Evolutionary conservation across 176 grass and related monocot species (phyloP).

Genomic region (Carex pumila): DNA sequence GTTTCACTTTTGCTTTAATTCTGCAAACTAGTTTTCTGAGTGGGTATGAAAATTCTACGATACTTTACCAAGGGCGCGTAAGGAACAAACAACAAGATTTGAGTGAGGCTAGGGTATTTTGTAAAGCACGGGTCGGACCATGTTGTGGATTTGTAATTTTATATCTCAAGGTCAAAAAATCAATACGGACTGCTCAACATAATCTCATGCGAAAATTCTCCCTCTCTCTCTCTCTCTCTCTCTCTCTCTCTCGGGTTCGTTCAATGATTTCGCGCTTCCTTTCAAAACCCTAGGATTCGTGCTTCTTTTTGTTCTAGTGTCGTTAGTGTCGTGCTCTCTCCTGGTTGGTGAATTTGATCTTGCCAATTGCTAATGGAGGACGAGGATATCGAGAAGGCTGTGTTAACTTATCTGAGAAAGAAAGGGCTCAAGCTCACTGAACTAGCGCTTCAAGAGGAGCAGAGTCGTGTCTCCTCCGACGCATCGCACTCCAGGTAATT

Average conservation of each 20-base stretch:
- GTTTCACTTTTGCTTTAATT: too few species aligned
- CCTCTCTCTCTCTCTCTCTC: not conserved
- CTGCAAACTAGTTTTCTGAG: too few species aligned
- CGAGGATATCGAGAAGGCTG: slow-evolving; percentile 93
- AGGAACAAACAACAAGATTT: too few species aligned
- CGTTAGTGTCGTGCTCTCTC: not conserved
- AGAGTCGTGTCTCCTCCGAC: slow-evolving; percentile 70
- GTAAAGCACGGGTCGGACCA: too few species aligned
- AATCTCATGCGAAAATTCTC: too few species aligned
- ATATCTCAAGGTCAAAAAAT: too few species aligned
- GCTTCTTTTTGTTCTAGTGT: not conserved
- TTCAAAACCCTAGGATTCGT: not conserved
- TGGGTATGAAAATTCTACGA: too few species aligned
- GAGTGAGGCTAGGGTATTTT: too few species aligned
- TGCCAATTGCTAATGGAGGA: slow-evolving; percentile 52
- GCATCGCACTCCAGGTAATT: slow-evolving; percentile 44
- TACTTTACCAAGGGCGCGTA: too few species aligned
- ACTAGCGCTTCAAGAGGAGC: slow-evolving; percentile 84
- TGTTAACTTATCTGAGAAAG: slow-evolving; percentile 74
- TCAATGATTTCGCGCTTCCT: not conserved
- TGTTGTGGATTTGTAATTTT: too few species aligned
- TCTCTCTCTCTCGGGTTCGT: not conserved
- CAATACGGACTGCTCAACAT: too few species aligned
- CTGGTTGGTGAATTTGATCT: not conserved
- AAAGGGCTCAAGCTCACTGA: slow-evolving; percentile 85